phyloP scores from a whole-genome alignment of 2,329 filamentous ascomycete genomes.

The Fusarium sulawesiense region DNA sequence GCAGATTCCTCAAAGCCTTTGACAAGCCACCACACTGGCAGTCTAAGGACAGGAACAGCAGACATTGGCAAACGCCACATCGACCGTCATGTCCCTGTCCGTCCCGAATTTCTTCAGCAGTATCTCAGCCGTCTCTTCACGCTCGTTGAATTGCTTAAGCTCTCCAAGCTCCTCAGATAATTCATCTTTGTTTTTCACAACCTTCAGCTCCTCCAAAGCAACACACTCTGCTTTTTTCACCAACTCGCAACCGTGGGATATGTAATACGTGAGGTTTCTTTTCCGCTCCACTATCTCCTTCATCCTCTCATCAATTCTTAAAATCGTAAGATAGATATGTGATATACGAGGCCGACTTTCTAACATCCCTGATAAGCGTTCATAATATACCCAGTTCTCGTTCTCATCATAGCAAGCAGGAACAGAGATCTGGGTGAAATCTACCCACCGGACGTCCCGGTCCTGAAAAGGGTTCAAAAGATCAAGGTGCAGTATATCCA shows the following conservation, averaged over 20 bases:
- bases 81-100: neutral
- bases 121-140: neutral
- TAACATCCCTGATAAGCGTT: neutral
- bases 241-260: too few species aligned
- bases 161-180: neutral
- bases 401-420: rapidly evolving
- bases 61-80: neutral
- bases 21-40: too few species aligned
- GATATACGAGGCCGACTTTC: neutral
- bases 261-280: too few species aligned
- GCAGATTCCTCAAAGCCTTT: too few species aligned
- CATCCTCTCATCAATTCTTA: neutral
- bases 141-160: rapidly evolving
- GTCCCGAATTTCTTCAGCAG: neutral
- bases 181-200: neutral
- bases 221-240: neutral
- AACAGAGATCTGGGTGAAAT: neutral
- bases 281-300: neutral
- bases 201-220: neutral
- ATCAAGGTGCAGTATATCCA: neutral
- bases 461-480: rapidly evolving
- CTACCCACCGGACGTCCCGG: neutral
- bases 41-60: neutral
- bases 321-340: neutral
- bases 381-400: neutral